A percentile compares a stretch with the other conserved stretches of the same genome.
phyloP scores from a whole-genome alignment of 805 yeast species.

The Babjeviella inositovora region DNA sequence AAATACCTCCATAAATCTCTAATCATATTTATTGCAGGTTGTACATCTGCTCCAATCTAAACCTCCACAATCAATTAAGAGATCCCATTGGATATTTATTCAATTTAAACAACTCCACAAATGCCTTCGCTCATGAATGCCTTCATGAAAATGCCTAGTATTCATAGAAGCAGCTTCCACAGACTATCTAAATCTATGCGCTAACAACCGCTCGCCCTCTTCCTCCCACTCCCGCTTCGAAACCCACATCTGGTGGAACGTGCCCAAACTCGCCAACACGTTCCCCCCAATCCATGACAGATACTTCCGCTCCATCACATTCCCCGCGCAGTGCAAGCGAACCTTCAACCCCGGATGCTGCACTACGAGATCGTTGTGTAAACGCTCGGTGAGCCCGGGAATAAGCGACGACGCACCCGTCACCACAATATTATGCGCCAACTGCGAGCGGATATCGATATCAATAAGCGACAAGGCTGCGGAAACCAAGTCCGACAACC shows the following conservation, averaged over 20 bases:
- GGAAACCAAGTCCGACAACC: conserved; percentile 44
- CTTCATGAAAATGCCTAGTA: too few species aligned
- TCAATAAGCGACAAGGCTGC: conserved; percentile 46
- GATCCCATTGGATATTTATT: too few species aligned
- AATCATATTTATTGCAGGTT: too few species aligned
- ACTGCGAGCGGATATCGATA: conserved; percentile 68
- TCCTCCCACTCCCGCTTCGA: conserved; percentile 78
- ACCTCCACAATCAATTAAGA: too few species aligned
- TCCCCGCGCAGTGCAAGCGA: conserved; percentile 71
- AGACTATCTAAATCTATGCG: conserved; percentile 62
- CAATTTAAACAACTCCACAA: too few species aligned
- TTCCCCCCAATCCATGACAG: conserved; percentile 91
- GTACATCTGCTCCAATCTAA: too few species aligned
- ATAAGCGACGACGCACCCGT: conserved; percentile 75
- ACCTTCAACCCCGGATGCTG: conserved; percentile 76
- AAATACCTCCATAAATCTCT: too few species aligned
- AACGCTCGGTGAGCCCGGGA: conserved; percentile 68
- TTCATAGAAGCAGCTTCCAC: too few species aligned
- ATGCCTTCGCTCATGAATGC: too few species aligned
- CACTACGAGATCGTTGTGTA: conserved; percentile 52
- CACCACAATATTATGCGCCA: conserved; percentile 78
- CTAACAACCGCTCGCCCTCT: conserved; percentile 70
- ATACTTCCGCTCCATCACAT: conserved; percentile 57
- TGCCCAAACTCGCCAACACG: conserved; percentile 74
- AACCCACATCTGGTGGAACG: conserved; percentile 93